These are phyloP conservation scores for Fusarium concolor DNA, from an alignment of 2,329 filamentous ascomycete genomes.

Conservation along the genomic window DNA sequence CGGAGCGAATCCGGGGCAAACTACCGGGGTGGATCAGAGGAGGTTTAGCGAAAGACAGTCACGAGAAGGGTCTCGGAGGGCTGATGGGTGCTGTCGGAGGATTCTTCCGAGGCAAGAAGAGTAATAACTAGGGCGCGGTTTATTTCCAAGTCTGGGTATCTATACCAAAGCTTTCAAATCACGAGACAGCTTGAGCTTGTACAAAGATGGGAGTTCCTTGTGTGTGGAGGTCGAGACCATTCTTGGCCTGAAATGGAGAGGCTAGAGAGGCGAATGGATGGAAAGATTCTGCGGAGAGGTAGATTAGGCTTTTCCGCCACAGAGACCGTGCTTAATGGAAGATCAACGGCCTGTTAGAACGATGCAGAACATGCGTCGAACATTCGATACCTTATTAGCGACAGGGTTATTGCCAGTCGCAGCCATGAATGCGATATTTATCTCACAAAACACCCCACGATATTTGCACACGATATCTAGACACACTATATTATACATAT, in stretches of 20 bases:
- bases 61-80: constrained; percentile 64
- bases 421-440: background rate
- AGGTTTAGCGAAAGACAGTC: constrained; percentile 67
- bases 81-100: constrained; percentile 68
- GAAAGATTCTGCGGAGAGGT: background rate
- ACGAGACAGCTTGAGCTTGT: constrained; percentile 23
- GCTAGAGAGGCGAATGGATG: constrained; percentile 27
- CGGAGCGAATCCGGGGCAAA: constrained; percentile 78
- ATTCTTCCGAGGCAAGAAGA: constrained; percentile 68
- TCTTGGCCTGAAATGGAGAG: constrained; percentile 25
- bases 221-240: constrained; percentile 33
- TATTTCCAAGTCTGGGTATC: background rate
- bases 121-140: background rate
- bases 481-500: background rate
- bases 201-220: constrained; percentile 24
- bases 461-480: background rate
- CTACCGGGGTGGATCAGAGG: constrained; percentile 89
- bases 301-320: constrained; percentile 28
- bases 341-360: constrained; percentile 19
- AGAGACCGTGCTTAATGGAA: constrained; percentile 6
- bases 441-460: no score
- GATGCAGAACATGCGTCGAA: constrained; percentile 37
- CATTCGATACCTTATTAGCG: constrained; percentile 43
- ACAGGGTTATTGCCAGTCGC: background rate
- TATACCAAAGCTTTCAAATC: constrained; percentile 1